Evolutionary conservation across 202 grass and related monocot genomes (phyloP), one percentile per base, ranked within the genome.

Genomic region (Cymbopogon flexuosus): DNA sequence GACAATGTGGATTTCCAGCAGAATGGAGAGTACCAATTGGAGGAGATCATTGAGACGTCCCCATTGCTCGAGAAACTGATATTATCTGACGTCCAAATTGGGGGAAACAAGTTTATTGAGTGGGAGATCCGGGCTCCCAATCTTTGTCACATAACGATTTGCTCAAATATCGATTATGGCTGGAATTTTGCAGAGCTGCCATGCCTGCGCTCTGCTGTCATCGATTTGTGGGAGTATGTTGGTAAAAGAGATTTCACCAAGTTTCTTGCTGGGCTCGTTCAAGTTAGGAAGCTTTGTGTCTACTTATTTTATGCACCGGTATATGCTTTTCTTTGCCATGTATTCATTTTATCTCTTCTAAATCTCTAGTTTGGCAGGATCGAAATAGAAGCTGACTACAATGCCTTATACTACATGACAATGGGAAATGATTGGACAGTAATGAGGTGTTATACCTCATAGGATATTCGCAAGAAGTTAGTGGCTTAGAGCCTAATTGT

Each of bases 181-280:
- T 78, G 82, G 64, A 84, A 70, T 33, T 41, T 78, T 19, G 22
- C 42, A n/a, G 72, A 84, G 8, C 29, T 84, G 81, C 52, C 36
- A 27, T 23, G 24, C 51, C 51, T 84, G 18, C 13, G 11, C 6
- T 76, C 18, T 2, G 72, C 51, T 10, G 11, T 69, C 51, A 69
- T 84, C 8, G n/a, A 61, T 68, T 77, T 68, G 49, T 37, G 36
- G 27, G n/a, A 69, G 11, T 70, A 62, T 70, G 8, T 70, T 21
- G 39, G 67, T 62, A 0, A 40, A 9, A 19, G 6, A 34, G 29
- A 78, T 63, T 51, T 78, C 1, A 5, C 40, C 54, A 29, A 71
- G 15, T 78, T 84, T 62, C 40, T 83, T 22, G 34, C 9, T 0
- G 65, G 56, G 30, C 54, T 84, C 39, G 24, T 60, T 69, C 73